Base-by-base conservation (phyloP, 2,329 filamentous ascomycete genomes). In the Clonostachys rosea region DNA sequence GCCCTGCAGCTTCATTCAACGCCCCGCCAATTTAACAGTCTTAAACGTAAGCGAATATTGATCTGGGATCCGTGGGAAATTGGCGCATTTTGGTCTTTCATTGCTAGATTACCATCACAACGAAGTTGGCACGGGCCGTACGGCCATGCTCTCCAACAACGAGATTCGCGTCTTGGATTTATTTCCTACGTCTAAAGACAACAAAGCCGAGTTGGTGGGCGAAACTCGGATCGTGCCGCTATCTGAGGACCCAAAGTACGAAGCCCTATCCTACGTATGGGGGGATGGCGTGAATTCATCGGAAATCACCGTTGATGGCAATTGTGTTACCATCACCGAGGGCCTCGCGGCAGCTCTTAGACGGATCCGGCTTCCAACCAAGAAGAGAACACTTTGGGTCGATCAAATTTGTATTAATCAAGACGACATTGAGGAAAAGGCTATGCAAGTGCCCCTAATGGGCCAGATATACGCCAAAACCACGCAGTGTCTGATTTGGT, bases 361-460 rank as follows among this genome's bases (percentile, higher is more conserved):
- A n/a, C 36, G 17, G 7, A n/a, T 39, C 36, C 36, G 36, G 36
- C 14, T n/a, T 18, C 33, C 33, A 14, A 20, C 17, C 6, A 35
- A 13, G 11, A 30, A 37, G 3, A 9, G 20, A 11, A 18, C 16
- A n/a, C 43, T 54, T 6, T 59, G 57, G 57, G 50, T 55, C 12
- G 56, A 59, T 20, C 51, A 46, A n/a, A 50, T 59, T 10, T 59
- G 56, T 43, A 59, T 59, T 46, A 52, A 59, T 47, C 55, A 59
- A 20, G 16, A 34, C 7, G 48, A 54, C 35, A 36, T 39, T n/a
- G 40, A 42, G 6, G 57, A 59, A 42, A 50, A 49, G 8, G 48
- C 50, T 7, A 34, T 45, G 6, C 56, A 59, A 34, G 52, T 59
- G 11, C 33, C 46, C n/a, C 50, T 57, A 36, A 59, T 59, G 56